These are phyloP conservation scores for Linderniella brevidens DNA, from an alignment of 257 asterid genomes.

Conservation along the genomic window DNA sequence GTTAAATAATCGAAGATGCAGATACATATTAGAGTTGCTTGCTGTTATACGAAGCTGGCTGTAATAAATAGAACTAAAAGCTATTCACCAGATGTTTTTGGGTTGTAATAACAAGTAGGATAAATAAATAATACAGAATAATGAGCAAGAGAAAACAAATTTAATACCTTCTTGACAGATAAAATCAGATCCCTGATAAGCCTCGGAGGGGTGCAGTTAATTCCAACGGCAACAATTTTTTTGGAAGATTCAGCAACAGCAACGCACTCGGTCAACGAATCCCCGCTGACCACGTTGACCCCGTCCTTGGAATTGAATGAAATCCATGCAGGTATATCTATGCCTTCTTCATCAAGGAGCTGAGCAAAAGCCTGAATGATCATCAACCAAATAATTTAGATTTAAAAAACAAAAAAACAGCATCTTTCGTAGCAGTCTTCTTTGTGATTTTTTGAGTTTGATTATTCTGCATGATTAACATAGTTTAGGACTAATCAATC, in stretches of 20 bases:
- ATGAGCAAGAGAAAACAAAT: background rate
- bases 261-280: conserved; percentile 56
- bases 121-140: too few relatives aligned
- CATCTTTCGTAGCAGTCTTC: background rate
- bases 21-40: background rate
- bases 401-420: background rate
- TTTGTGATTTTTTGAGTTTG: too few relatives aligned
- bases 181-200: conserved; percentile 53
- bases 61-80: background rate
- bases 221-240: conserved; percentile 64
- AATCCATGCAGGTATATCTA: conserved; percentile 67
- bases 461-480: too few relatives aligned
- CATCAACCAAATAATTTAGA: background rate
- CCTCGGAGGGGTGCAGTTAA: conserved; percentile 89
- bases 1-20: conserved; percentile 6
- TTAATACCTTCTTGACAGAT: conserved; percentile 44
- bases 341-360: conserved; percentile 72
- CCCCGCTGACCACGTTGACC: conserved; percentile 65
- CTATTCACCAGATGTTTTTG: too few relatives aligned
- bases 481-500: background rate
- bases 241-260: conserved; percentile 51
- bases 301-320: conserved; percentile 91
- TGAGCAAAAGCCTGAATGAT: conserved; percentile 50
- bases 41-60: background rate
- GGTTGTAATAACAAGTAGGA: too few relatives aligned